Evolutionary conservation across 768 basidiomycete genomes (phyloP).

Genomic region (Auricularia sp.): DNA sequence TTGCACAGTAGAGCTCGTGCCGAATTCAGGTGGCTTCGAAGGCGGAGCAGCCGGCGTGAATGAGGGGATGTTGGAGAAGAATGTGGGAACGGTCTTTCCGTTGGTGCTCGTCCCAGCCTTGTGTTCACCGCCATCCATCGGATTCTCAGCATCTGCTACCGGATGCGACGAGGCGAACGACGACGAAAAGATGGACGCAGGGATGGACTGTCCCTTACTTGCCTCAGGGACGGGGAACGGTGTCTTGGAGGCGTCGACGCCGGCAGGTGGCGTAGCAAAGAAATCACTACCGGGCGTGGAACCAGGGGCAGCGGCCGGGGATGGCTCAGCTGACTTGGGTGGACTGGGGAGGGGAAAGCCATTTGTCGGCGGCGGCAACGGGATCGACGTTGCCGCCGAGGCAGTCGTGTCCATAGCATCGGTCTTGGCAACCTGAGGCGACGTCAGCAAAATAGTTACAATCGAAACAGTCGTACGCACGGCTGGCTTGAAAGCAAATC

Average conservation of each 20-base stretch:
- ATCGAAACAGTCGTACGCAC: neutral
- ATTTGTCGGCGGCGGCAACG: neutral
- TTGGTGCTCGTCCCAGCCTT: neutral
- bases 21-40: neutral
- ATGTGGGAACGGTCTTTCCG: neutral
- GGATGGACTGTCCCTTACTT: neutral
- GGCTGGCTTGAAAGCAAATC: neutral
- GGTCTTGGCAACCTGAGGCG: neutral
- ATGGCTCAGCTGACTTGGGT: too few relatives aligned
- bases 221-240: neutral
- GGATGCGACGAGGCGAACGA: neutral
- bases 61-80: neutral
- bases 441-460: neutral
- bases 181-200: neutral
- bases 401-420: neutral
- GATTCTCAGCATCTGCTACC: neutral
- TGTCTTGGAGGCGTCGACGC: too few relatives aligned
- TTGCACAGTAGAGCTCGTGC: neutral
- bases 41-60: neutral
- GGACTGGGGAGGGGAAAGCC: neutral
- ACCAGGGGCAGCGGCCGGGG: neutral
- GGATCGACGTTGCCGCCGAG: neutral
- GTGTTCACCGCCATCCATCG: neutral
- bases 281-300: neutral
- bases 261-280: neutral